These are phyloP conservation scores for Neurospora sp. DNA, from an alignment of 2,329 filamentous ascomycete species.

Conservation along the genomic window DNA sequence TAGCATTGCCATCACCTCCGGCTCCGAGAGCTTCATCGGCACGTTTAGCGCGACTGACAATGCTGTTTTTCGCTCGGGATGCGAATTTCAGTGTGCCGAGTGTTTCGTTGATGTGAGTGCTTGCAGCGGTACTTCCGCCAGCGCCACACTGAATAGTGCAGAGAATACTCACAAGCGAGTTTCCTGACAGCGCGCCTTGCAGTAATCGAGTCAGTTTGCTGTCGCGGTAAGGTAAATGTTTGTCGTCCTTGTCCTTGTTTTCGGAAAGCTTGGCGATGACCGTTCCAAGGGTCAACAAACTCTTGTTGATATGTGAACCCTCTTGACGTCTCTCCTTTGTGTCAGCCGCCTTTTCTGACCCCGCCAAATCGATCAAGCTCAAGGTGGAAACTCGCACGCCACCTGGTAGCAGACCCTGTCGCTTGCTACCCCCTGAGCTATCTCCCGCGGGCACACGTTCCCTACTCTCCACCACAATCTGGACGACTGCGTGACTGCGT, in stretches of 20 bases:
- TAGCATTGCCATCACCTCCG: slow-evolving; percentile 74
- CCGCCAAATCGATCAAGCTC: slow-evolving; percentile 90
- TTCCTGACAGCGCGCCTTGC: slow-evolving; percentile 84
- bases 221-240: slow-evolving; percentile 92
- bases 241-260: slow-evolving; percentile 79
- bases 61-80: slow-evolving; percentile 92
- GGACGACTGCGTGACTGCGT: slow-evolving; percentile 93
- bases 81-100: slow-evolving; percentile 96
- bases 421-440: slow-evolving; percentile 36
- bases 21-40: slow-evolving; percentile 78
- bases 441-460: slow-evolving; percentile 62
- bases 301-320: slow-evolving; percentile 98
- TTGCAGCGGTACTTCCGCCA: slow-evolving; percentile 59
- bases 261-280: slow-evolving; percentile 91
- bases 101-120: slow-evolving; percentile 75
- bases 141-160: slow-evolving; percentile 92
- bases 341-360: slow-evolving; percentile 91
- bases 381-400: slow-evolving; percentile 92
- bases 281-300: slow-evolving; percentile 83
- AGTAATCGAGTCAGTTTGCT: slow-evolving; percentile 92
- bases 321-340: slow-evolving; percentile 89
- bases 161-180: slow-evolving; percentile 91
- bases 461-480: slow-evolving; percentile 95
- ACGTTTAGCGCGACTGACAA: slow-evolving; percentile 91
- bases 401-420: slow-evolving; percentile 63